These are phyloP conservation scores for Russula dissimulans DNA, from an alignment of 768 basidiomycete species.

Conservation along the genomic window DNA sequence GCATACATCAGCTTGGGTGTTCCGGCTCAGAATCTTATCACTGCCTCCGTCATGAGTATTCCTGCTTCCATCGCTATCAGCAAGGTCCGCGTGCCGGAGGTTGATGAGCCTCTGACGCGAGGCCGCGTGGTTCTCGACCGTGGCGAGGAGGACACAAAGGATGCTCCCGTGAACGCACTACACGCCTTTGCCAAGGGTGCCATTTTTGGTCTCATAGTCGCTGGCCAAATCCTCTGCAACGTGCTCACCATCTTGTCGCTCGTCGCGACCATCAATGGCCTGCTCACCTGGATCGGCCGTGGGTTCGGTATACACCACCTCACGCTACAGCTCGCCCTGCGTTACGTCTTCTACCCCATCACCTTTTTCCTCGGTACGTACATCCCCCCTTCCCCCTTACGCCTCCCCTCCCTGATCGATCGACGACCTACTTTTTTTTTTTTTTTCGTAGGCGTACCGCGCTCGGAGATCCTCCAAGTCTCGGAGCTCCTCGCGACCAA, in stretches of 20 bases:
- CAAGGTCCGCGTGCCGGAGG: slow-evolving; percentile 79
- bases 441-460: slow-evolving; percentile 49
- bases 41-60: slow-evolving; percentile 90
- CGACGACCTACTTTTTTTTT: neutral
- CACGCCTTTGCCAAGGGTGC: slow-evolving; percentile 88
- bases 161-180: slow-evolving; percentile 63
- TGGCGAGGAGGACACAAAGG: slow-evolving; percentile 46
- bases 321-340: slow-evolving; percentile 75
- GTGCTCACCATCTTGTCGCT: slow-evolving; percentile 80
- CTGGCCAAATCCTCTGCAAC: slow-evolving; percentile 83
- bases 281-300: slow-evolving; percentile 82
- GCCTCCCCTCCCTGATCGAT: neutral
- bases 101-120: slow-evolving; percentile 78
- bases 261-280: slow-evolving; percentile 71
- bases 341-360: slow-evolving; percentile 84
- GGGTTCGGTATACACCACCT: slow-evolving; percentile 78
- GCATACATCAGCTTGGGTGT: slow-evolving; percentile 78
- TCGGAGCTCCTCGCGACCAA: slow-evolving; percentile 81
- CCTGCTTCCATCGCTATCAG: slow-evolving; percentile 90
- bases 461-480: slow-evolving; percentile 70
- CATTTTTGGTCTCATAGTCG: slow-evolving; percentile 74
- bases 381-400: neutral
- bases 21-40: slow-evolving; percentile 70
- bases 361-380: slow-evolving; percentile 58
- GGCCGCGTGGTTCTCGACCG: slow-evolving; percentile 75